phyloP scores from a whole-genome alignment of 2,329 filamentous ascomycete genomes.

The Trichoderma gracile region DNA sequence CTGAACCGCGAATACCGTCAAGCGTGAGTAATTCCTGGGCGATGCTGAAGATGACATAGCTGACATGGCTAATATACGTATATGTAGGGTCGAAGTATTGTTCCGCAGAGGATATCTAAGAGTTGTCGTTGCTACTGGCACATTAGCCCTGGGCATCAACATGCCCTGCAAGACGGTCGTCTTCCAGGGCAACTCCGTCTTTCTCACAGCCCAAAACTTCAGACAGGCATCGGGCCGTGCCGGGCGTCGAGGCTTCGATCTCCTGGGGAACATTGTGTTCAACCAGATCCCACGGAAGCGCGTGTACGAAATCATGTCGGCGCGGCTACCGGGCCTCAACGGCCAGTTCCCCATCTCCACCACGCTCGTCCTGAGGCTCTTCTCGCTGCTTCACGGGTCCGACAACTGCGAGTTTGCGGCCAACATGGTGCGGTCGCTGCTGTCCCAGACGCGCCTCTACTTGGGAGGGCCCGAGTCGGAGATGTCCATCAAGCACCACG shows the following conservation, averaged over 20 bases:
- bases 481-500: conserved; percentile 70
- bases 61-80: not conserved
- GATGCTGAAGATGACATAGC: not conserved
- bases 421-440: conserved; percentile 62
- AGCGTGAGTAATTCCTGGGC: conserved; percentile 42
- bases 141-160: conserved; percentile 75
- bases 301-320: conserved; percentile 69
- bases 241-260: conserved; percentile 76
- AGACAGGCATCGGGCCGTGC: conserved; percentile 76
- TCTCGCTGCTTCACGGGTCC: conserved; percentile 66
- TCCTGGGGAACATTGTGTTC: conserved; percentile 80
- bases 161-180: conserved; percentile 83
- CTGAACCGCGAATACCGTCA: conserved; percentile 78
- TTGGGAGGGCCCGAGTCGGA: conserved; percentile 68
- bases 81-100: conserved; percentile 63
- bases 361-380: conserved; percentile 67
- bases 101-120: conserved; percentile 72
- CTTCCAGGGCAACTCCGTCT: conserved; percentile 72
- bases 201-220: conserved; percentile 73
- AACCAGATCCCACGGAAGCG: conserved; percentile 63
- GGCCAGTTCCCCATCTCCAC: conserved; percentile 80
- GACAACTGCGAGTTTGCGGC: conserved; percentile 62
- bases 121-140: conserved; percentile 74
- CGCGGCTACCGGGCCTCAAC: conserved; percentile 69
- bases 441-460: conserved; percentile 70